Conservation (phyloP, 2,329 filamentous ascomycete genomes). For the Anthostomella pinea region DNA sequence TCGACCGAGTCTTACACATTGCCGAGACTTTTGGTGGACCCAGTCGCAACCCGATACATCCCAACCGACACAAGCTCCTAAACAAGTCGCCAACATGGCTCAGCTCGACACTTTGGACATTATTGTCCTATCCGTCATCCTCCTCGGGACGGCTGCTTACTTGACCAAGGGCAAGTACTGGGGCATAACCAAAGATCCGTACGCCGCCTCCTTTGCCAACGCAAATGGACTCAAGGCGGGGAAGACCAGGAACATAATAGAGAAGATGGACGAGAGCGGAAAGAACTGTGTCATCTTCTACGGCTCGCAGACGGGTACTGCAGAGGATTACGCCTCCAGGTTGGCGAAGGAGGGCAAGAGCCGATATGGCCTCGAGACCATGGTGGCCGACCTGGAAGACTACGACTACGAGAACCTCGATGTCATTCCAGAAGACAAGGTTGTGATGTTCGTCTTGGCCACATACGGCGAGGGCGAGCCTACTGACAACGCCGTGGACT, state of each 20-base stretch:
- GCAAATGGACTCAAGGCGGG: constrained; percentile 70
- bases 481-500: constrained; percentile 97
- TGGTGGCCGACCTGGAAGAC: constrained; percentile 97
- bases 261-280: constrained; percentile 91
- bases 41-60: background rate
- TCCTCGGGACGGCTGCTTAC: constrained; percentile 87
- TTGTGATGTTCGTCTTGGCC: constrained; percentile 92
- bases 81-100: constrained; percentile 63
- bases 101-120: constrained; percentile 96
- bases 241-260: constrained; percentile 86
- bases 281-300: constrained; percentile 99
- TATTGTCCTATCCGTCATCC: constrained; percentile 79
- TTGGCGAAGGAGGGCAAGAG: constrained; percentile 97
- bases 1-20: background rate
- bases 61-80: background rate
- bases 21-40: constrained; percentile 2
- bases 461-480: constrained; percentile 98
- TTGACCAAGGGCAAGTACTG: constrained; percentile 97
- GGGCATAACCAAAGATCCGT: constrained; percentile 85
- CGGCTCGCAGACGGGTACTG: constrained; percentile 96
- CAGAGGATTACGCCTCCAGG: constrained; percentile 95
- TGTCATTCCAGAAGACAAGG: constrained; percentile 80
- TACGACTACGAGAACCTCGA: constrained; percentile 97
- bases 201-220: constrained; percentile 71
- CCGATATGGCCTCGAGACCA: constrained; percentile 92